Base-by-base conservation (phyloP, 2,329 filamentous ascomycete species). In the Ascochyta clinopodiicola region DNA sequence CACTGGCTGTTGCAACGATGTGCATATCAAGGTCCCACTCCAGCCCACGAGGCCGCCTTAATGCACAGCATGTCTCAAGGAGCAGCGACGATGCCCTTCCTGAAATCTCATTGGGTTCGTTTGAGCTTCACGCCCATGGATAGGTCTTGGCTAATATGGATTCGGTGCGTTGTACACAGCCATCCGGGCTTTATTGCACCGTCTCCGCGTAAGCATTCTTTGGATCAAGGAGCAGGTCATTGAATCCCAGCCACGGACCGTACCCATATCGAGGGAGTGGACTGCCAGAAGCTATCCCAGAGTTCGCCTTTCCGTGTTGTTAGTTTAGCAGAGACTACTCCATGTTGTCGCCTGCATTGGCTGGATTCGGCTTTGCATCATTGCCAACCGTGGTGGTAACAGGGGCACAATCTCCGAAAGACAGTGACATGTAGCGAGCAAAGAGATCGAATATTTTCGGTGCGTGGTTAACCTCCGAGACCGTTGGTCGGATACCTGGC, bases 131-230 rank as follows among this genome's bases (percentile, higher is more conserved):
- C 22, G 48, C 39, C 38, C 48, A 45, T 27, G 39, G 36, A 44
- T 19, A 40, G 10, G 22, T 54, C 25, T 36, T 43, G 49, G 51
- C 51, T 31, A 34, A 34, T 49, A 48, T 34, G 47, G 44, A 40
- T 17, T 36, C 39, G 43, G 17, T 52, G 38, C 35, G 34, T 15
- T 43, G 56, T 44, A 40, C 39, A 57, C 53, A 57, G 22, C 48
- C 24, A 63, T 19, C 44, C 64, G 59, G 56, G 44, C 40, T 43
- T 46, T 48, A 60, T 67, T 60, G 44, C 54, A 55, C 62, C 56
- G 51, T 60, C 53, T 44, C 51, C 44, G 56, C 56, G 60, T 70
- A 63, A 72, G 68, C 67, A 64, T 60, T 22, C 52, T 45, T 17
- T 29, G 48, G 48, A 48, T 50, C 50, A 58, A 42, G 35, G 44